Base-by-base conservation (phyloP, 164 flowering plant genomes). In the Echeveria elegans region DNA sequence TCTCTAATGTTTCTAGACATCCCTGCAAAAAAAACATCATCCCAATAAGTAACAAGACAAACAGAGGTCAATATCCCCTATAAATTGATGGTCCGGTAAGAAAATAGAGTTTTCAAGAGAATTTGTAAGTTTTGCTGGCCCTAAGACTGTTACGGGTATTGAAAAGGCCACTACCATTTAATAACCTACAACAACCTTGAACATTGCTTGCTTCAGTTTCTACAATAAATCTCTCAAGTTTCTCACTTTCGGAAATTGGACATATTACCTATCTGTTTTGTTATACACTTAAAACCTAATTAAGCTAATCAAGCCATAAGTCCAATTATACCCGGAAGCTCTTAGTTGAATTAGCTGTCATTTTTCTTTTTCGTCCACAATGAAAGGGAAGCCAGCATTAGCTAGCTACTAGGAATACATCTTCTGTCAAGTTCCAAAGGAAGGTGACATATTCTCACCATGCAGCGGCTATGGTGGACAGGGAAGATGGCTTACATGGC, bases 1-100 rank as follows among this genome's bases (percentile, higher is more conserved):
- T 82, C 79, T 71, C 78, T 81, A 32, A 74, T 73, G 67, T 64
- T 73, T 24, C 63, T 72, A 53, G 64, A 76, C 68, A 66, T 74
- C 58, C 79, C 86, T 84, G 82, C 72, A 68, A 52, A n/a, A n/a
- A n/a, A 66, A 37, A n/a, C 56, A 41, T 31, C 18, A 63, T 23
- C 16, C 41, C 36, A n/a, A 63, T 4, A 63, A 34, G n/a, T 6
- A 36, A 56, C n/a, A n/a, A n/a, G n/a, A n/a, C n/a, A n/a, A n/a
- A n/a, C n/a, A n/a, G n/a, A n/a, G n/a, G n/a, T n/a, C n/a, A n/a
- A n/a, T n/a, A n/a, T n/a, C n/a, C n/a, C n/a, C n/a, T n/a, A n/a
- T n/a, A n/a, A n/a, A n/a, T n/a, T n/a, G n/a, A n/a, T n/a, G n/a
- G n/a, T n/a, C n/a, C n/a, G n/a, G n/a, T n/a, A n/a, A n/a, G n/a